Evolutionary conservation across 257 asterid genomes (phyloP).

Genomic region (Nicotiana paniculata): DNA sequence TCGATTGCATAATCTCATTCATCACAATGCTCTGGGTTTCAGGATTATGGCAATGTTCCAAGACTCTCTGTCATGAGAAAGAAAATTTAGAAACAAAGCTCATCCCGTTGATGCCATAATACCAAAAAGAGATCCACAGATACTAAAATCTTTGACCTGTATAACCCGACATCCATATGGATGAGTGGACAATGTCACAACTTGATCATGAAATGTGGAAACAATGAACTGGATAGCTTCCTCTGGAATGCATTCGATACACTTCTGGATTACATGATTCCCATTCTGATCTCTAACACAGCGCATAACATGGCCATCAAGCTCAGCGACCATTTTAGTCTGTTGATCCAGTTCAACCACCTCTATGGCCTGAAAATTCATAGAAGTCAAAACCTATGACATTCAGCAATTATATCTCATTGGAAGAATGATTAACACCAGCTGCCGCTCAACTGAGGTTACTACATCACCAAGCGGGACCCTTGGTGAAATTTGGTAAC

Average conservation of each 20-base stretch:
- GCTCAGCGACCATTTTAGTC: constrained; percentile 66
- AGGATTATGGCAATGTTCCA: constrained; percentile 60
- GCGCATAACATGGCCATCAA: constrained; percentile 72
- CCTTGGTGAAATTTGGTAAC: neutral
- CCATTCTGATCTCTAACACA: constrained; percentile 90
- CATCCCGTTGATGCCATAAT: neutral
- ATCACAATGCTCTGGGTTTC: constrained; percentile 60
- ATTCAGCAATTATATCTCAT: neutral
- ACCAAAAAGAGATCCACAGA: neutral
- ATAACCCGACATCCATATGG: constrained; percentile 90
- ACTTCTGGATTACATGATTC: constrained; percentile 81
- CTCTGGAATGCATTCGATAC: constrained; percentile 81
- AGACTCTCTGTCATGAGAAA: constrained; percentile 49
- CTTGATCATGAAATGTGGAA: constrained; percentile 55
- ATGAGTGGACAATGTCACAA: constrained; percentile 65
- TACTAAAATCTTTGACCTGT: constrained; percentile 40
- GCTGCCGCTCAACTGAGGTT: neutral
- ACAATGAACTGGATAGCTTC: constrained; percentile 55
- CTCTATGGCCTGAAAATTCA: constrained; percentile 57
- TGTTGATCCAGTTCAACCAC: constrained; percentile 67
- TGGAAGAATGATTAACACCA: neutral
- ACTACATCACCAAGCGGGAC: neutral
- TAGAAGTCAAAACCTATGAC: neutral
- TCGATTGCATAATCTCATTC: constrained; percentile 63
- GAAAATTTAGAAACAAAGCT: constrained; percentile 18